Evolutionary conservation across 176 grass and related monocot species (phyloP), one percentile per base, ranked within the genome.

Genomic region (Echinochloa phyllopogon): DNA sequence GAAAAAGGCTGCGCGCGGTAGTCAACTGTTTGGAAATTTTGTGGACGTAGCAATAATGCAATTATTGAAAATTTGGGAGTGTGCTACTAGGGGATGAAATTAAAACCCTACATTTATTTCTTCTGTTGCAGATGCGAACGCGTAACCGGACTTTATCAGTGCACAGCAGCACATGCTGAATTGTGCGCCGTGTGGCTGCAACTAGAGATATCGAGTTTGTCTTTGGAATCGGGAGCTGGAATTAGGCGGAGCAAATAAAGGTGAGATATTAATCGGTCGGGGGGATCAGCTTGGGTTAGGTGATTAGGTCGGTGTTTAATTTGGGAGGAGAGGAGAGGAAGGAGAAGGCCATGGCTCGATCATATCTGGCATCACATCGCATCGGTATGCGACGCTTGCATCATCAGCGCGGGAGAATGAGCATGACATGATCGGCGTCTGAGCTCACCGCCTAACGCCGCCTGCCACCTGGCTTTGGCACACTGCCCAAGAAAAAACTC

Each of bases 381-480:
- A 1, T 55, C 37, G 55, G 51, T 59, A 20, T 44, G 74, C 80
- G n/a, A 27, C 40, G 74, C 17, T 17, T 64, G 38, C 65, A 42
- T 69, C 88, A 70, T 69, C 63, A 79, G 76, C 49, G 9, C 36
- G 50, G 60, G 50, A 49, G 79, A 65, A 71, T 14, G 70, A 67
- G 49, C 65, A 36, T 86, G 88, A 73, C 79, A 67, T 39, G 49
- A 78, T 77, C 65, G 10, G 12, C 8, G 9, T 10, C 23, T 57
- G 42, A 83, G 43, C 53, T 69, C 79, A 45, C 80, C 47, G 49
- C 58, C 74, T 37, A 33, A 74, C 80, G 36, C 6, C 2, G 50
- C 61, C 8, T 42, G 80, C 80, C 84, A 90, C 85, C 69, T 91
- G 89, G 75, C 84, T 36, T 25, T 36, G 81, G 85, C 85, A 87